A percentile compares a stretch with the other conserved stretches of the same genome.
These are phyloP conservation scores for Suzukiozyma palmioleophila DNA, from an alignment of 1,139 yeast genomes.

Conservation along the genomic window DNA sequence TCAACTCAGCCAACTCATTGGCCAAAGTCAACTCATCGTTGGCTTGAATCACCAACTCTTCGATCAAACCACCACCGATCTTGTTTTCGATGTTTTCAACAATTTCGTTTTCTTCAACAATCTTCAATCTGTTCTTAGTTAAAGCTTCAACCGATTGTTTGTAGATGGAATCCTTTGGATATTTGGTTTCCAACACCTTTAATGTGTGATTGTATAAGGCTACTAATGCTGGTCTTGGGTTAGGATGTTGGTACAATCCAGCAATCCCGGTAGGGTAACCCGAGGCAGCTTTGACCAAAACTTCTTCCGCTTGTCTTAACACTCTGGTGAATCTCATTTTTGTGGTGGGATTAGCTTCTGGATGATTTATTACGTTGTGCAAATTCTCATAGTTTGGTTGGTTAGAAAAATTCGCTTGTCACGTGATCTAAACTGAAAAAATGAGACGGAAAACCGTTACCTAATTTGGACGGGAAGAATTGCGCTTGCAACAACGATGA, in stretches of 20 bases:
- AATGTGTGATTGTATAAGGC: conserved; percentile 71
- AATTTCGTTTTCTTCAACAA: conserved; percentile 63
- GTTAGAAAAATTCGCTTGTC: conserved; percentile 6
- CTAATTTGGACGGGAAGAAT: background rate
- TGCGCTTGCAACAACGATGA: no score
- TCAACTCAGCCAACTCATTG: conserved; percentile 62
- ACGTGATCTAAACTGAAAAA: conserved; percentile 5
- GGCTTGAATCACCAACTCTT: conserved; percentile 80
- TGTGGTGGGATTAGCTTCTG: background rate
- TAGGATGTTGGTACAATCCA: conserved; percentile 75
- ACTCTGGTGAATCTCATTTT: conserved; percentile 42
- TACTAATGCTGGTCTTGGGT: conserved; percentile 77
- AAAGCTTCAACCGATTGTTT: conserved; percentile 71
- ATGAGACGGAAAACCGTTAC: background rate
- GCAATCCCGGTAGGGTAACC: conserved; percentile 81
- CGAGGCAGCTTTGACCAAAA: conserved; percentile 59
- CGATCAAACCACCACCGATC: conserved; percentile 82
- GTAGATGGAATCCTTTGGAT: conserved; percentile 71
- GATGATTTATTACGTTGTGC: no score
- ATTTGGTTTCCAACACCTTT: conserved; percentile 49
- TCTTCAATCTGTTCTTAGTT: conserved; percentile 63
- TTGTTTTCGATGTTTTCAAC: conserved; percentile 64
- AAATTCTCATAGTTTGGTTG: conserved; percentile 12
- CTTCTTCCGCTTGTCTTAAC: conserved; percentile 51
- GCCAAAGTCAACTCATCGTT: conserved; percentile 74